These are phyloP conservation scores for Lactifluus subvellereus DNA, from an alignment of 768 basidiomycete genomes.

Conservation along the genomic window DNA sequence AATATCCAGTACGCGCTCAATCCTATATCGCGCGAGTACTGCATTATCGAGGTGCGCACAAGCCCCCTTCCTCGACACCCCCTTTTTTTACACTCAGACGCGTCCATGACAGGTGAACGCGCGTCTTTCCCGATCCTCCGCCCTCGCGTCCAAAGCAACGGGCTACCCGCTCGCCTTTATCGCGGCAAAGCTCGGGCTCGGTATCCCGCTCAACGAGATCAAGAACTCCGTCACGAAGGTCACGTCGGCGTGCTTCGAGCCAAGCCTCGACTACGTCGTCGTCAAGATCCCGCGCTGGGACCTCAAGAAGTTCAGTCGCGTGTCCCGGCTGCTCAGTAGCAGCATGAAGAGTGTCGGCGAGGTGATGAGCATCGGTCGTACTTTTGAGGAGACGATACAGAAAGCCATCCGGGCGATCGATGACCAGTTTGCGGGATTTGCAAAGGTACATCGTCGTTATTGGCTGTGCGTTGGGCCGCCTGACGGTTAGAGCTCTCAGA, in stretches of 20 bases:
- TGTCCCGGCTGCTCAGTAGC: constrained; percentile 83
- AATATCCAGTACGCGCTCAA: constrained; percentile 99
- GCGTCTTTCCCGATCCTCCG: constrained; percentile 96
- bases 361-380: constrained; percentile 98
- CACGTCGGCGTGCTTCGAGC: constrained; percentile 97
- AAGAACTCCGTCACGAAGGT: constrained; percentile 96
- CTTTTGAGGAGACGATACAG: constrained; percentile 98
- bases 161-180: constrained; percentile 98
- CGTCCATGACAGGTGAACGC: constrained; percentile 64
- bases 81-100: not conserved
- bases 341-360: constrained; percentile 99
- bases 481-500: constrained; percentile 41
- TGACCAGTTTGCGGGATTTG: constrained; percentile 90
- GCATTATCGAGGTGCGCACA: constrained; percentile 83
- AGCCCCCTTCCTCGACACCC: not conserved
- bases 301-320: constrained; percentile 94
- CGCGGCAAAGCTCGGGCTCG: constrained; percentile 95
- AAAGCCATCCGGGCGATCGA: constrained; percentile 97
- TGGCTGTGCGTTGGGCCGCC: not conserved
- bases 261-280: constrained; percentile 92
- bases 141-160: constrained; percentile 96
- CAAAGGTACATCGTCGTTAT: constrained; percentile 47
- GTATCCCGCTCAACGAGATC: constrained; percentile 96
- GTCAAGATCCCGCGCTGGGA: constrained; percentile 99
- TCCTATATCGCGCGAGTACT: constrained; percentile 91